A percentile compares a stretch with the other conserved stretches of the same genome.
Evolutionary conservation across 352 stramenopile species (phyloP).

Genomic region (Blastocystis sp.): DNA sequence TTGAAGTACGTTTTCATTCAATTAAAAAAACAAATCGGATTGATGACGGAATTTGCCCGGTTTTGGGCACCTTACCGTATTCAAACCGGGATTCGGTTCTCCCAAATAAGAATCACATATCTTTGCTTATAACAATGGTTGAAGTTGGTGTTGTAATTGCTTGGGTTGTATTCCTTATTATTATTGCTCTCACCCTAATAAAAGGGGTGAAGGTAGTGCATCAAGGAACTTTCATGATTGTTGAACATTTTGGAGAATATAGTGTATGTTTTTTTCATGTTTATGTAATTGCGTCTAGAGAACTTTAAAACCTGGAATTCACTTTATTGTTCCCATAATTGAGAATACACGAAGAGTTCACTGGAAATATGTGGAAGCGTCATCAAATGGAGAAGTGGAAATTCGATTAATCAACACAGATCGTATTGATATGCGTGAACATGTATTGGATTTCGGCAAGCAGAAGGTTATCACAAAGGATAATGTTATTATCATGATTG

Average conservation of each 20-base stretch:
- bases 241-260: conserved; percentile 71
- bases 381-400: background rate
- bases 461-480: conserved; percentile 73
- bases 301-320: conserved; percentile 71
- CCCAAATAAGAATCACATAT: conserved; percentile 2
- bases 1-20: no score
- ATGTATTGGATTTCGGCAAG: conserved; percentile 70
- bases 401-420: conserved; percentile 69
- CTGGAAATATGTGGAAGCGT: conserved; percentile 67
- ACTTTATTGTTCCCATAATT: conserved; percentile 71
- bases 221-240: conserved; percentile 70
- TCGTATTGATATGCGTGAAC: conserved; percentile 72
- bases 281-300: background rate
- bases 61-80: background rate
- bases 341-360: conserved; percentile 66
- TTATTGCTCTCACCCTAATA: background rate
- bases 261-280: conserved; percentile 44
- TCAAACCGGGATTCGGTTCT: conserved; percentile 24
- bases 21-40: no score
- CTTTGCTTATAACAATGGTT: conserved; percentile 16
- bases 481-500: conserved; percentile 72
- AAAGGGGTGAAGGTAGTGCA: conserved; percentile 54
- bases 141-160: background rate
- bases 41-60: no score
- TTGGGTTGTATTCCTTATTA: conserved; percentile 36